A percentile compares a stretch with the other conserved stretches of the same genome.
Conservation (phyloP, 73 alveolate genomes). For the Tetrahymena elliotti region DNA sequence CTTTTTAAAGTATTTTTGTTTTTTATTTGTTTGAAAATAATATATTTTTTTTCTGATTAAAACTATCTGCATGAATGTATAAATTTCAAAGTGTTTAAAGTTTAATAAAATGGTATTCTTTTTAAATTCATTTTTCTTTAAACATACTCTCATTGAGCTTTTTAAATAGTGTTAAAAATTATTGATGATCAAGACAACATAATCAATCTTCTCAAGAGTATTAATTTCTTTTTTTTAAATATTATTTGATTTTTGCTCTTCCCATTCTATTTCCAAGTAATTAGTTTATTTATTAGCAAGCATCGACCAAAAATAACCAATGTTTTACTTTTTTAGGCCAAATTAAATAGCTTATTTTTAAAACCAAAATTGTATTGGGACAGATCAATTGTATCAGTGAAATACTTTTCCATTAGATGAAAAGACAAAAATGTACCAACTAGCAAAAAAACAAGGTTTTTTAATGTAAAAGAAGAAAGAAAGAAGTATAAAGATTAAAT, state of each 20-base stretch:
- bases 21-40: neutral
- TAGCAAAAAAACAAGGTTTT: too few relatives aligned
- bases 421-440: neutral
- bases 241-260: neutral
- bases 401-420: neutral
- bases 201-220: neutral
- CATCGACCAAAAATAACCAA: neutral
- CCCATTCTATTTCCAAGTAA: neutral
- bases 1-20: too few relatives aligned
- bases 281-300: too few relatives aligned
- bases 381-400: neutral
- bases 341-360: neutral
- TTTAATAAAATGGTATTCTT: neutral
- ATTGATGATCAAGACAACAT: neutral
- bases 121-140: too few relatives aligned
- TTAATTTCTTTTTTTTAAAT: neutral
- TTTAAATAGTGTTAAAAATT: too few relatives aligned
- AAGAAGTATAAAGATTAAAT: neutral
- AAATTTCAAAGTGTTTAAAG: neutral
- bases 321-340: neutral
- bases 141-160: neutral
- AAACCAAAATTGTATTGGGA: neutral
- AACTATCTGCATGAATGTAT: neutral
- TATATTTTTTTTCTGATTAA: neutral
- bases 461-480: neutral